Base-by-base conservation (phyloP, 257 asterid genomes). In the Jaltomata sinuosa region DNA sequence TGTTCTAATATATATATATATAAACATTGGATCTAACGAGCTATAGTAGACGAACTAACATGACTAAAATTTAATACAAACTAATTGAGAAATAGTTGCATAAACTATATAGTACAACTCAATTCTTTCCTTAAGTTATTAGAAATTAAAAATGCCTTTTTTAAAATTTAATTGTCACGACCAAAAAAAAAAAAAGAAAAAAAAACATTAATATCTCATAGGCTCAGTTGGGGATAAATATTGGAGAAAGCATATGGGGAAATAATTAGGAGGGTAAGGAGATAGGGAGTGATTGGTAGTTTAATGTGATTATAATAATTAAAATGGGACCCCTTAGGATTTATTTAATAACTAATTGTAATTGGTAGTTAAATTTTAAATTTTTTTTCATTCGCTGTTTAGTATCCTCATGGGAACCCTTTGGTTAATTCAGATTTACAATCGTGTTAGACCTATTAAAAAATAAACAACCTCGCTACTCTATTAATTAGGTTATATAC, bases 401-500 rank as follows among this genome's bases (percentile, higher is more conserved):
- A 42, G 11, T 42, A 42, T 42, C 8, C 0, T 42, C 10, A 42
- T 10, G 2, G 2, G 12, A 45, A 45, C n/a, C n/a, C 2, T 11
- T 11, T 3, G 3, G 3, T 10, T 45, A 11, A 45, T 9, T 45
- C 3, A 45, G 50, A 45, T 45, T 45, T 45, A 11, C 1, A 2
- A 2, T 1, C 4, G 4, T 12, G 16, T 3, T 11, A 47, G 16
- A 47, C 1, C 4, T 5, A 47, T 47, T 11, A 2, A 11, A 47
- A 3, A 3, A 47, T 1, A 47, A 47, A 47, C 0, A 11, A 0
- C 4, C 16, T 47, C 3, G 11, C 18, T 42, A 36, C 3, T 0
- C 3, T 0, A 9, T 8, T 42, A 10, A 42, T 9, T 0, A 9
- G 0, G 6, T 36, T 36, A 7, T 0, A 4, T 36, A 4, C 5